Base-by-base conservation (phyloP, 805 yeast species). In the Candida morakotiae region DNA sequence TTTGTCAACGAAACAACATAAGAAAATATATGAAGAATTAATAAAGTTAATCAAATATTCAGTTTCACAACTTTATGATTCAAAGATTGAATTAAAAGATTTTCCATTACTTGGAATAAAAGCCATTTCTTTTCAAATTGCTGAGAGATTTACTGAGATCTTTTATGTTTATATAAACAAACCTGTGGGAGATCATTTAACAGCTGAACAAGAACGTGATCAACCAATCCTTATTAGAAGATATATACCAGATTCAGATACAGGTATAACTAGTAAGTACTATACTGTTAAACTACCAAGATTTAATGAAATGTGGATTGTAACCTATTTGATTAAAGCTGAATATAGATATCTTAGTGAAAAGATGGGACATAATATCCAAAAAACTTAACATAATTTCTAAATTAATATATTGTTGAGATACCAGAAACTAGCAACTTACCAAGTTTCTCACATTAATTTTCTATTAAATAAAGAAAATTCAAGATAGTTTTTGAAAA, bases 21-120 rank as follows among this genome's bases (percentile, higher is more conserved):
- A 25, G 9, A n/a, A 15, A 6, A 8, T 37, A 4, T 31, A 25
- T 44, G 2, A 39, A 21, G 17, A 16, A 13, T 18, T 34, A n/a
- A 14, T 23, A 21, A 27, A 13, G 27, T 28, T 25, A 8, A 22
- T 37, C 6, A 10, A 22, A 22, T 17, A 21, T 8, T 15, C 31
- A 9, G 38, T 34, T 6, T 20, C 20, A 17, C 15, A 24, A 11
- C 28, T 41, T 7, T 34, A 20, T 20, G 19, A 28, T 11, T n/a
- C n/a, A n/a, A 15, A 26, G 5, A 5, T 20, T 14, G 9, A 27
- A 14, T 33, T 47, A 15, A 30, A 31, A 10, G 51, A 53, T 4
- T 43, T 46, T 40, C 60, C 61, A 2, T 26, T 57, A 26, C 49
- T 60, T 1, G 52, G 53, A 35, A 31, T 56, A 13, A 43, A 49